phyloP scores from a whole-genome alignment of 257 asterid genomes.

The Solanum piurae region DNA sequence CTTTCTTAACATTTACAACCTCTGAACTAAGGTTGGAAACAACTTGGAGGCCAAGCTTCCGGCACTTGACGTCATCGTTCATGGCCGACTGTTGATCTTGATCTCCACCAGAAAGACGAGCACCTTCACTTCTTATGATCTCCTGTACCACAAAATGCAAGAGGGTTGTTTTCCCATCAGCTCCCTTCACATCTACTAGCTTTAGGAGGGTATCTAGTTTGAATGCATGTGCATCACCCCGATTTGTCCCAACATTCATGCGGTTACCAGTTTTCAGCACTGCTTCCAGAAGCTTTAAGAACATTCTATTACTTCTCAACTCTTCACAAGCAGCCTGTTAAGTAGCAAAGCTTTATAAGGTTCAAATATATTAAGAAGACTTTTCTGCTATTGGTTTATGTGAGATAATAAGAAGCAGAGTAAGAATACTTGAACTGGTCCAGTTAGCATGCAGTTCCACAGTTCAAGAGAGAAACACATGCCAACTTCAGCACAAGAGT shows the following conservation, averaged over 20 bases:
- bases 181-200: constrained; percentile 84
- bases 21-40: constrained; percentile 66
- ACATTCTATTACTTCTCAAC: constrained; percentile 71
- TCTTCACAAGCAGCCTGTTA: constrained; percentile 89
- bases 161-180: constrained; percentile 95
- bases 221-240: constrained; percentile 96
- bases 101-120: constrained; percentile 41
- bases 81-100: constrained; percentile 25
- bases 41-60: constrained; percentile 77
- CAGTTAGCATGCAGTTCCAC: not conserved
- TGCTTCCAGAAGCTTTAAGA: constrained; percentile 94
- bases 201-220: constrained; percentile 95
- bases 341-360: constrained; percentile 1
- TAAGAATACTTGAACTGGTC: not conserved
- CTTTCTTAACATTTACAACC: constrained; percentile 75
- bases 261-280: constrained; percentile 91
- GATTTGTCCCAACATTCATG: constrained; percentile 94
- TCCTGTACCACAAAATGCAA: constrained; percentile 94
- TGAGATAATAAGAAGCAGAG: not conserved
- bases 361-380: not conserved
- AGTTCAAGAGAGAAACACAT: not conserved
- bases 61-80: constrained; percentile 51
- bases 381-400: not conserved
- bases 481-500: not conserved
- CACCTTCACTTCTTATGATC: constrained; percentile 74